These are phyloP conservation scores for Eucalyptus tenuipes DNA, from an alignment of 345 rosid genomes.

Conservation along the genomic window DNA sequence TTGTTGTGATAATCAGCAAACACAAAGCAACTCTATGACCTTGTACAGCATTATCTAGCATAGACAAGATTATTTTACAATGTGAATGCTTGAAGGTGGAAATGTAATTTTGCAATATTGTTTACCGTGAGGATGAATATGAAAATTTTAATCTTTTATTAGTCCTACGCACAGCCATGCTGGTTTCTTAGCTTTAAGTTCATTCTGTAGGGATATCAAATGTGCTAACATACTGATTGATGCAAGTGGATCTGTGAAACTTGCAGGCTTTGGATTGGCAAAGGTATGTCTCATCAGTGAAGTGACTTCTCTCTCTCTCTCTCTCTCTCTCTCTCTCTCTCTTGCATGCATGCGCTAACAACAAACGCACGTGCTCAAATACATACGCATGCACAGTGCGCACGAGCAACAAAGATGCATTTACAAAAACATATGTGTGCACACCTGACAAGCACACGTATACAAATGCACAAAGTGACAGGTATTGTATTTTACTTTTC, in stretches of 20 bases:
- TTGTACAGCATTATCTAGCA: not conserved
- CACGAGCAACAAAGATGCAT: not conserved
- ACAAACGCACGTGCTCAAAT: not conserved
- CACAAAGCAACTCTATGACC: not conserved
- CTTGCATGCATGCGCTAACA: accelerated
- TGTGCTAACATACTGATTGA: constrained; percentile 29
- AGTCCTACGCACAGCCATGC: not conserved
- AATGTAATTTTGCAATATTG: not conserved
- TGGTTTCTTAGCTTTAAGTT: not conserved
- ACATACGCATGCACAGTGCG: not conserved
- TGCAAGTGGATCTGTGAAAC: constrained; percentile 17
- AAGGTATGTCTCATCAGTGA: not conserved
- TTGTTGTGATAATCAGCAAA: not conserved
- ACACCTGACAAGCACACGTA: not conserved
- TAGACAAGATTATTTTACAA: not conserved
- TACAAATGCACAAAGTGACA: not conserved
- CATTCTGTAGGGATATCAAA: constrained; percentile 19
- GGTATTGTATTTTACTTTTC: not conserved
- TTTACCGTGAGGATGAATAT: not conserved
- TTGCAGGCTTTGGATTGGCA: constrained; percentile 32
- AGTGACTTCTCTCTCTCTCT: not conserved
- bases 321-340: not conserved
- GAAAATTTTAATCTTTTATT: not conserved
- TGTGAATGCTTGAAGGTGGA: not conserved
- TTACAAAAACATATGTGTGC: not conserved